A percentile compares a stretch with the other conserved stretches of the same genome.
Evolutionary conservation across 345 rosid genomes (phyloP).

Genomic region (Leavenworthia alabamica): DNA sequence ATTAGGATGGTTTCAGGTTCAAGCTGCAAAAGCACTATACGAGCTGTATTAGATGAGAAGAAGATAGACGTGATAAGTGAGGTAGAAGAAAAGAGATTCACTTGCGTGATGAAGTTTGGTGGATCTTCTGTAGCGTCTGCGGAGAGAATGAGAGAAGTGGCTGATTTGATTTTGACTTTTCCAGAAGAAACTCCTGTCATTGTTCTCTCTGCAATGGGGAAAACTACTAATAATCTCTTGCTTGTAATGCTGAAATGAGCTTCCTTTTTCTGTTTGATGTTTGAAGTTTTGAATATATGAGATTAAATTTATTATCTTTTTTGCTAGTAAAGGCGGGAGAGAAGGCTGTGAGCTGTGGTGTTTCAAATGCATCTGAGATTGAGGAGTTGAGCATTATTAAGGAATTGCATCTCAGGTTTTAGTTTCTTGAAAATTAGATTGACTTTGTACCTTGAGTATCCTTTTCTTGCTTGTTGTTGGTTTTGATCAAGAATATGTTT

Average conservation of each 20-base stretch:
- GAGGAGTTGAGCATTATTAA: slow-evolving; percentile 66
- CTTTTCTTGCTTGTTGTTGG: neutral
- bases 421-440: neutral
- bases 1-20: slow-evolving; percentile 12
- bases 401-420: slow-evolving; percentile 71
- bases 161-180: slow-evolving; percentile 70
- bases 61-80: slow-evolving; percentile 8
- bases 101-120: slow-evolving; percentile 93
- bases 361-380: slow-evolving; percentile 54
- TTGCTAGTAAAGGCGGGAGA: slow-evolving; percentile 76
- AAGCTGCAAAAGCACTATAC: neutral
- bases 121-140: slow-evolving; percentile 90
- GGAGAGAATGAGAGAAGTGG: slow-evolving; percentile 81
- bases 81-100: slow-evolving; percentile 40
- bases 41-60: slow-evolving; percentile 30
- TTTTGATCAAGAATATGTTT: neutral
- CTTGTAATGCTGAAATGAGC: slow-evolving; percentile 39
- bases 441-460: neutral
- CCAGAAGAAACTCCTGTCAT: slow-evolving; percentile 74
- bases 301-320: neutral
- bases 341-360: slow-evolving; percentile 88
- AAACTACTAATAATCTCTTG: slow-evolving; percentile 84
- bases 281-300: neutral
- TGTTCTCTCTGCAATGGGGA: slow-evolving; percentile 98
- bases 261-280: neutral